Evolutionary conservation across 2,329 filamentous ascomycete species (phyloP), one percentile per base, ranked within the genome.

Genomic region (Zasmidium citrigriseum): DNA sequence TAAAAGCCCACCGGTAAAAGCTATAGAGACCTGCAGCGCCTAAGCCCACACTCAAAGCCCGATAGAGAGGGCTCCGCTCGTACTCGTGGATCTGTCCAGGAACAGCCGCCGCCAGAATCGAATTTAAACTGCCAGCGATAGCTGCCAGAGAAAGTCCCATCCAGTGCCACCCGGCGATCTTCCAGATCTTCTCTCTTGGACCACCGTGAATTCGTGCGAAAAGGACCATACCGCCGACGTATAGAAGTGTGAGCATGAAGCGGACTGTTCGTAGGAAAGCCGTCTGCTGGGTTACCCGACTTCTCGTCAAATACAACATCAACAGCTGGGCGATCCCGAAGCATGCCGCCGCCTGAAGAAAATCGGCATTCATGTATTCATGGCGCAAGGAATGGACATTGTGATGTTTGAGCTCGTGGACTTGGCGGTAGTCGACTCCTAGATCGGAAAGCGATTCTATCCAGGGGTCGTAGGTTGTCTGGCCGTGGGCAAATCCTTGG

Each of bases 141-240:
- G 56, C 56, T 1, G 60, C 57, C 56, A 62, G 45, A 3, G 47
- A 49, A 2, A 60, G 22, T 4, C 64, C 62, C 44, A 34, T 63
- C 62, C 64, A 66, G 38, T 66, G 64, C 64, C 64, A 66, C 16
- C 62, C 64, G 41, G 62, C 57, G 29, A 63, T 63, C 27, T 59
- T 58, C 58, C 60, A 63, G 16, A 56, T 52, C 46, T 55, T 57
- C 56, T 66, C 64, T 7, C 64, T 45, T 21, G 62, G 64, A 2
- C 64, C 64, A 22, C 64, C 64, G 38, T 63, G 64, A 9, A 66
- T 51, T 12, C 23, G 38, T 4, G 48, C 56, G 14, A 66, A 44
- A n/a, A 66, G 60, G 4, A 59, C 25, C 58, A 64, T 63, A 1
- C 62, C 60, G 5, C n/a, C 56, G 9, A 57, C 55, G 22, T 61